These are phyloP conservation scores for Fagopyrum esculentum DNA, from an alignment of 148 eudicot species.

Conservation along the genomic window DNA sequence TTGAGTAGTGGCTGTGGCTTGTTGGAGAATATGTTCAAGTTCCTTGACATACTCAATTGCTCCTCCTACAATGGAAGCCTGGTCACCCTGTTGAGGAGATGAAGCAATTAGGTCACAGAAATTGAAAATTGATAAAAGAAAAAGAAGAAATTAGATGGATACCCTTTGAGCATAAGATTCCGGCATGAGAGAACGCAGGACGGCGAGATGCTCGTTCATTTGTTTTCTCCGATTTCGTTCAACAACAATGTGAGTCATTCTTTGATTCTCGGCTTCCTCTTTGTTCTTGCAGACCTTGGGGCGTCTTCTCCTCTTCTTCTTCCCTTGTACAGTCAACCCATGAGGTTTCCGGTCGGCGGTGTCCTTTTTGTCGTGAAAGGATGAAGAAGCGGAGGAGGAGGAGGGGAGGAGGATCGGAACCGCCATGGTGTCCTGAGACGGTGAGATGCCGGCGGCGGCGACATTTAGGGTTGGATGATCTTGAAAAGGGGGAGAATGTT, in stretches of 20 bases:
- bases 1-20: not conserved
- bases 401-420: not conserved
- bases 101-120: not conserved
- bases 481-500: not conserved
- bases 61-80: slow-evolving; percentile 95
- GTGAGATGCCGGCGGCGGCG: not conserved
- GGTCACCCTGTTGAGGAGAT: slow-evolving; percentile 63
- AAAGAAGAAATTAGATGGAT: not conserved
- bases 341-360: not conserved
- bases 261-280: slow-evolving; percentile 82
- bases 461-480: not conserved
- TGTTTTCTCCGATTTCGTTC: slow-evolving; percentile 88
- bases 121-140: not conserved
- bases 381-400: not conserved
- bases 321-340: slow-evolving; percentile 12
- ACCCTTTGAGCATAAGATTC: slow-evolving; percentile 88
- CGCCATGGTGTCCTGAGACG: slow-evolving; percentile 2
- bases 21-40: slow-evolving; percentile 65
- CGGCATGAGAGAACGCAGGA: slow-evolving; percentile 85
- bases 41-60: slow-evolving; percentile 86
- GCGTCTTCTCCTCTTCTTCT: slow-evolving; percentile 57
- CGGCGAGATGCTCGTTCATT: slow-evolving; percentile 86
- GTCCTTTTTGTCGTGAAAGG: not conserved
- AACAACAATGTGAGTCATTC: slow-evolving; percentile 94
- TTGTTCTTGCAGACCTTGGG: slow-evolving; percentile 71